Conservation (phyloP, 495 filamentous ascomycete species). For the Thermochaetoides thermophila region DNA sequence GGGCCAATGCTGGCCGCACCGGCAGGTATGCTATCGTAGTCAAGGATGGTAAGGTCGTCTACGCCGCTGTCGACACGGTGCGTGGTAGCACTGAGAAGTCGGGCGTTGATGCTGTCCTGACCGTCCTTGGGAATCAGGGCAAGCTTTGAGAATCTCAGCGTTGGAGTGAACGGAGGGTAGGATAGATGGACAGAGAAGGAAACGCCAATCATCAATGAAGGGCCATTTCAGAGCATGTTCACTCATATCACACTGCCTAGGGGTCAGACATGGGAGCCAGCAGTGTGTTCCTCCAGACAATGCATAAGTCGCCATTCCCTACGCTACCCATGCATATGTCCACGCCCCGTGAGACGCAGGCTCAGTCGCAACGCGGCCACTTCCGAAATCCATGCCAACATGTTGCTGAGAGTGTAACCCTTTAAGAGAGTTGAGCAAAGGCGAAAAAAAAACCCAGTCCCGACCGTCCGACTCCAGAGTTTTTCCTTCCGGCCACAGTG, state of each 20-base stretch:
- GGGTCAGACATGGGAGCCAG: neutral
- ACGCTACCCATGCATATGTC: conserved; percentile 22
- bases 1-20: conserved; percentile 61
- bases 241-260: neutral
- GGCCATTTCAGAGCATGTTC: neutral
- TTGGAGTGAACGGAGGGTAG: too few species aligned
- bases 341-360: neutral
- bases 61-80: conserved; percentile 65
- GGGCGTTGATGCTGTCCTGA: conserved; percentile 57
- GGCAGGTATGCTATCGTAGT: conserved; percentile 73
- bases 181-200: too few species aligned
- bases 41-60: conserved; percentile 79
- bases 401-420: conserved; percentile 15
- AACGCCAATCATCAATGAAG: too few species aligned
- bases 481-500: conserved; percentile 14
- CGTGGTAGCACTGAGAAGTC: conserved; percentile 57
- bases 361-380: conserved; percentile 10
- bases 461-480: conserved; percentile 24
- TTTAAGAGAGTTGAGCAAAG: conserved; percentile 19
- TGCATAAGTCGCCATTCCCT: conserved; percentile 22
- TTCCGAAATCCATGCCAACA: conserved; percentile 17
- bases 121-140: too few species aligned
- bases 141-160: too few species aligned
- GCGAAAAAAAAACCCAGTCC: conserved; percentile 20
- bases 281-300: conserved; percentile 1